Base-by-base conservation (phyloP, 1,139 yeast species). In the Sugiyamaella sp. region DNA sequence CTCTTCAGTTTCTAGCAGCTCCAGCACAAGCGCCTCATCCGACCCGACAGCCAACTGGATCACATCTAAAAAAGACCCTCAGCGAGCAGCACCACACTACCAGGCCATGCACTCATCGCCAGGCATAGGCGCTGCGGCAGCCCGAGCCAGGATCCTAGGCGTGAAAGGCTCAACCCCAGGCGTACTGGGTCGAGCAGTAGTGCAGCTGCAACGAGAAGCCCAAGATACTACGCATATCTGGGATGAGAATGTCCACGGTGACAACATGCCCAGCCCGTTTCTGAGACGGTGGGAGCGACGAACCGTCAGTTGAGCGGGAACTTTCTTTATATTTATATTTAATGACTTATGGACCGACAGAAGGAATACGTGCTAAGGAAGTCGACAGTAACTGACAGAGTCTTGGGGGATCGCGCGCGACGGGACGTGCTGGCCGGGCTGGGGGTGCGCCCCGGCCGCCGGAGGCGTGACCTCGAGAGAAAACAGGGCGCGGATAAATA, bases 201-300 rank as follows among this genome's bases (percentile, higher is more conserved):
- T 59, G 4, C 63, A 57, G 44, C 49, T 62, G 14, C 64, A 60
- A 29, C 52, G 57, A 35, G 60, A 54, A 16, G 43, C 53, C 21
- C 56, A 52, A 35, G 57, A 52, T 24, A 46, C 24, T n/a, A 22
- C 53, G 12, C 40, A 49, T 17, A 19, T 57, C 19, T 63, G 66
- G 67, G 65, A 60, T 40, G 67, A 64, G 29, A 49, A 55, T 12
- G 50, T 57, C 14, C 64, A 63, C 38, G 66, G 66, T n/a, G 67
- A 64, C 16, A 67, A 64, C 38, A 62, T 65, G 64, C 69, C 69
- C 5, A 62, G 66, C 25, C 69, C 69, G 17, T 66, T 66, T 48
- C 45, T 66, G 38, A 52, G 59, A 41, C 56, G 66, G 27, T 59
- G 65, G 82, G 78, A 60, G 77, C 22, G 46, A 17, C 38, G 41